phyloP scores from a whole-genome alignment of 2,329 filamentous ascomycete species.

The Albifimbria verrucaria region DNA sequence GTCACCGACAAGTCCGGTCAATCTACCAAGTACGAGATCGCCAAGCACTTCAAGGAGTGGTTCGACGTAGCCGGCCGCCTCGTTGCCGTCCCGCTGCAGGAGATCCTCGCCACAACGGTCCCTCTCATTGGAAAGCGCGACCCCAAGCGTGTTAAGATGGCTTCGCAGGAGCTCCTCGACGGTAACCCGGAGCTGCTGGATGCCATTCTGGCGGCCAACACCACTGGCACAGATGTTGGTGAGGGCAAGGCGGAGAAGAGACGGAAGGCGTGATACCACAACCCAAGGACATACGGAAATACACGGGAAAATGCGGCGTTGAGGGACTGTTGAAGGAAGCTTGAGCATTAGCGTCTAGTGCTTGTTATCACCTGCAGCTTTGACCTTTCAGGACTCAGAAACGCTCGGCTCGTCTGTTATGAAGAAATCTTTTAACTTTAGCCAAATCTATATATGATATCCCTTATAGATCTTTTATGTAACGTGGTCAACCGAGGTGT shows the following conservation, averaged over 20 bases:
- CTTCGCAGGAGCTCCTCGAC: conserved; percentile 32
- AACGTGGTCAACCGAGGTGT: conserved; percentile 6
- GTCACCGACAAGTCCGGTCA: conserved; percentile 38
- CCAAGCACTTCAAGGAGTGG: conserved; percentile 69
- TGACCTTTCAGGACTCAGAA: too few species aligned
- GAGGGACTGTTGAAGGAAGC: neutral
- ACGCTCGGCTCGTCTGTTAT: too few species aligned
- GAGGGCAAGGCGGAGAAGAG: conserved; percentile 42
- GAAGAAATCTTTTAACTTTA: too few species aligned
- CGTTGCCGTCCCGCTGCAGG: conserved; percentile 72
- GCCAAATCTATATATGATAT: neutral
- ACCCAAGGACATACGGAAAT: neutral
- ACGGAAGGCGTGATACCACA: conserved; percentile 33
- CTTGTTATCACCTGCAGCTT: conserved; percentile 1
- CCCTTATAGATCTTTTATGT: neutral
- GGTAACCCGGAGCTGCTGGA: conserved; percentile 47
- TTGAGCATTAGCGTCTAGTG: conserved; percentile 6
- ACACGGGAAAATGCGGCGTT: neutral
- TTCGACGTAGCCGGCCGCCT: conserved; percentile 73
- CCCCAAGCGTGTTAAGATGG: conserved; percentile 48
- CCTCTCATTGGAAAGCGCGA: conserved; percentile 65
- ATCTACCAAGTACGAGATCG: conserved; percentile 48
- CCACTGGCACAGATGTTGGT: conserved; percentile 25
- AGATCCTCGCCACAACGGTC: conserved; percentile 68
- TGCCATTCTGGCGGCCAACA: conserved; percentile 38